phyloP scores from a whole-genome alignment of 2,329 filamentous ascomycete genomes.

The Neophaeococcomyces aloes region DNA sequence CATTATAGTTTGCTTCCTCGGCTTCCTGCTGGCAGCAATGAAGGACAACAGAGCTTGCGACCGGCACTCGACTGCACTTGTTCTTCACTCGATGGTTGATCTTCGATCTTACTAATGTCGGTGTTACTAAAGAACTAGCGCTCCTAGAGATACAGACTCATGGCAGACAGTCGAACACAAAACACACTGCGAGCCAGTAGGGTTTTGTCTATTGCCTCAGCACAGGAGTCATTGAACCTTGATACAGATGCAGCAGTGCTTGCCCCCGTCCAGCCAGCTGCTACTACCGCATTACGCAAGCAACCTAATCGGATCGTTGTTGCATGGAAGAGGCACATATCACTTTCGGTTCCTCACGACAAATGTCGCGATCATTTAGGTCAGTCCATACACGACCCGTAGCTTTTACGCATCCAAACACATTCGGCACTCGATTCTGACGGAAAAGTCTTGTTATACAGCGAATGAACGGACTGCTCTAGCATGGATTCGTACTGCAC shows the following conservation, averaged over 20 bases:
- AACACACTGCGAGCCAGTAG: constrained; percentile 5
- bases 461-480: constrained; percentile 20
- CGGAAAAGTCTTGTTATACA: not conserved
- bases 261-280: not conserved
- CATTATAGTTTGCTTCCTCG: too few species aligned
- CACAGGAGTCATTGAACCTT: constrained; percentile 17
- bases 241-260: not conserved
- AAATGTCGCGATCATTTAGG: constrained; percentile 19
- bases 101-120: too few species aligned
- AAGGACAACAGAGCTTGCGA: too few species aligned
- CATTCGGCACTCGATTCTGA: too few species aligned
- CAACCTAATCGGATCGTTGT: constrained; percentile 5
- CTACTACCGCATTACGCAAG: constrained; percentile 6
- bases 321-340: constrained; percentile 16
- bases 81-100: too few species aligned
- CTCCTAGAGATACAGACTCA: not conserved
- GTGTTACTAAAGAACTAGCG: too few species aligned
- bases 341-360: constrained; percentile 15
- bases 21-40: too few species aligned
- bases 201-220: constrained; percentile 10
- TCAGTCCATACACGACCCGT: constrained; percentile 1
- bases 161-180: not conserved
- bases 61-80: too few species aligned
- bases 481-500: constrained; percentile 18
- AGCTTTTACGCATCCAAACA: not conserved